These are phyloP conservation scores for Aspergillus sp. DNA, from an alignment of 2,329 filamentous ascomycete species.

Conservation along the genomic window DNA sequence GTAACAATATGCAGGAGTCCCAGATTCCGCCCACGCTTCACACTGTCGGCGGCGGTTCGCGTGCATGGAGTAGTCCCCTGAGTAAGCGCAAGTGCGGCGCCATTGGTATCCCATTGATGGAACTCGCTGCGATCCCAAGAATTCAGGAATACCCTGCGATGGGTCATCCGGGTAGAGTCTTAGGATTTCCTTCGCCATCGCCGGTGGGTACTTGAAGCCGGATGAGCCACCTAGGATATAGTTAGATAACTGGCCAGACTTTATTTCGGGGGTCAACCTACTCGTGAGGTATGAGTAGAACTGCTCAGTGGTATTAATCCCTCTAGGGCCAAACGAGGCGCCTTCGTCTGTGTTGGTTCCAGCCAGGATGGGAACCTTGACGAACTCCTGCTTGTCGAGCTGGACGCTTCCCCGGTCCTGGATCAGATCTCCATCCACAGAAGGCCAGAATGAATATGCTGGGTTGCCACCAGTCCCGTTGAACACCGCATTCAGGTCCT, in stretches of 20 bases:
- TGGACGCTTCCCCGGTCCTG: conserved; percentile 54
- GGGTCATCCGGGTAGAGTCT: conserved; percentile 56
- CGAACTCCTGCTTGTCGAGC: conserved; percentile 58
- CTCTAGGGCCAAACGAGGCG: conserved; percentile 53
- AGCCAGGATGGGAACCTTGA: conserved; percentile 63
- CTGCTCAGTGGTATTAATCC: conserved; percentile 57
- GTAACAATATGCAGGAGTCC: conserved; percentile 59
- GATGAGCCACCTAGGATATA: conserved; percentile 22
- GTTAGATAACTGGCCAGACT: background rate
- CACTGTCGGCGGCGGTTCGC: conserved; percentile 56
- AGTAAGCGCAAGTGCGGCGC: conserved; percentile 56
- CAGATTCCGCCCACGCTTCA: conserved; percentile 51
- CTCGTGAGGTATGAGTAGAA: conserved; percentile 47
- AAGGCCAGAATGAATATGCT: conserved; percentile 39
- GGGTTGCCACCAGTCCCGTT: conserved; percentile 39
- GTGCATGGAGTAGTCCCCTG: conserved; percentile 57
- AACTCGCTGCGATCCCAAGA: conserved; percentile 34
- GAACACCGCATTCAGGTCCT: conserved; percentile 57
- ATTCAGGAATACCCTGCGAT: conserved; percentile 49
- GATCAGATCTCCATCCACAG: conserved; percentile 59
- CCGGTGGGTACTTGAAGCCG: conserved; percentile 23
- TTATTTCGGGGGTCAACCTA: background rate
- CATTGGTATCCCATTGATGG: conserved; percentile 49
- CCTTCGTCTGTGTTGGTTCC: conserved; percentile 69
- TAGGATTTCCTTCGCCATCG: conserved; percentile 43